Base-by-base conservation (phyloP, 164 flowering plant genomes). In the Vitis rupestris region DNA sequence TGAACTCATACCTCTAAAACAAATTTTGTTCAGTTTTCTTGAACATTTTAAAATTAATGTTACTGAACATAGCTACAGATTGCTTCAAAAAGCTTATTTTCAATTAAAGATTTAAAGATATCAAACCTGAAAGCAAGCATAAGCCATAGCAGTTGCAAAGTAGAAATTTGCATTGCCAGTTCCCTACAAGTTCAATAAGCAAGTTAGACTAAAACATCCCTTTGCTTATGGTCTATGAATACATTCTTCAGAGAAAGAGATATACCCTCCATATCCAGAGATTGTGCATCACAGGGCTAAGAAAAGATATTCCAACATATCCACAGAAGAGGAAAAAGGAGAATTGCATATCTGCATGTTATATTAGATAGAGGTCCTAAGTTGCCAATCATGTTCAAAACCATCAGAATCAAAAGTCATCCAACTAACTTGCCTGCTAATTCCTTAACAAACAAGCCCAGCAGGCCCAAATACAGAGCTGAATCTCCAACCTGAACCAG, bases 261-360 rank as follows among this genome's bases (percentile, higher is more conserved):
- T 76, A 55, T 83, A 92, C 99, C 93, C 99, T 91, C 99, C 98
- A 95, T 75, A 95, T 90, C 99, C 98, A 93, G 8, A 95, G 81
- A 64, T 95, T 95, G 87, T 95, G 99, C 99, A 93, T 95, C 66
- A 95, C 91, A 74, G 97, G 96, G 81, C 98, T 95, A 49, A 95
- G 94, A 49, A 95, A 93, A 23, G 84, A 82, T 60, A 91, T 88
- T 59, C 99, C 99, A 67, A 87, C 71, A 76, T 89, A 95, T 70
- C 94, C 99, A 70, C 90, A 90, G 72, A 93, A 87, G 64, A 93
- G 91, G 82, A 93, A 89, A 83, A 93, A 93, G 51, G 98, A 90
- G 78, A 89, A 93, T 17, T 84, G 76, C 97, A 93, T 89, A 50
- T 91, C 99, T 93, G 97, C 83, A 80, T 17, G 27, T 60, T 59